Evolutionary conservation across 805 yeast genomes (phyloP), one percentile per base, ranked within the genome.

Genomic region (Kockiozyma suomiensis): DNA sequence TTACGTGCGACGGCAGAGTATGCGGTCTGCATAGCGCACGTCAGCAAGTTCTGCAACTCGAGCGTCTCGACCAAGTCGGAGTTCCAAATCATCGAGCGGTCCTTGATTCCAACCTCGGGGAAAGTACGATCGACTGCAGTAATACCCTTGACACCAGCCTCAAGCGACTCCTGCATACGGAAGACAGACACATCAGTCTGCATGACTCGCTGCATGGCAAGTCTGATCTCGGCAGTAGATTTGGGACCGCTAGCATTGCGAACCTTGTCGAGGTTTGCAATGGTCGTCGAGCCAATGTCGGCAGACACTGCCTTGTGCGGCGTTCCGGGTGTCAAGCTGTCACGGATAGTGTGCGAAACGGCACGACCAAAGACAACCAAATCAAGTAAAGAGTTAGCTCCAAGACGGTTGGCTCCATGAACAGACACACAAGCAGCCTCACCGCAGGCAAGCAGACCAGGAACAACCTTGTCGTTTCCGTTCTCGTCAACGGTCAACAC

Each of bases 401-500:
- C 99, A 69, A 93, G 83, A 82, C 99, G 91, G 84, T 93, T 93
- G 66, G 99, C 99, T 79, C 99, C 99, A 75, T 93, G 99, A 61
- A 93, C 99, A 37, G 97, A 91, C 65, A 96, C 98, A 84, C 97
- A 93, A 47, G 97, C 99, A 68, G 96, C 92, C 81, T 93, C 99
- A 82, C 99, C 99, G 81, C 97, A 91, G 15, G 99, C 97, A 75
- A 84, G 82, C 69, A 93, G 82, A 72, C 99, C 99, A 72, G 93
- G 94, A 64, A 93, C 94, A 69, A 88, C 84, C 73, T 82, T 84
- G 75, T 94, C 99, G 72, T 93, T 85, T 70, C 99, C 99, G 52
- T 82, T 78, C 73, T 83, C 93, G 73, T 88, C 90, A 70, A 87
- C 73, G 49, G 90, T 90, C 65, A 93, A 75, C 54, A 85, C 97